These are phyloP conservation scores for Hypoxylon sp. DNA, from an alignment of 2,329 filamentous ascomycete species.

Conservation along the genomic window DNA sequence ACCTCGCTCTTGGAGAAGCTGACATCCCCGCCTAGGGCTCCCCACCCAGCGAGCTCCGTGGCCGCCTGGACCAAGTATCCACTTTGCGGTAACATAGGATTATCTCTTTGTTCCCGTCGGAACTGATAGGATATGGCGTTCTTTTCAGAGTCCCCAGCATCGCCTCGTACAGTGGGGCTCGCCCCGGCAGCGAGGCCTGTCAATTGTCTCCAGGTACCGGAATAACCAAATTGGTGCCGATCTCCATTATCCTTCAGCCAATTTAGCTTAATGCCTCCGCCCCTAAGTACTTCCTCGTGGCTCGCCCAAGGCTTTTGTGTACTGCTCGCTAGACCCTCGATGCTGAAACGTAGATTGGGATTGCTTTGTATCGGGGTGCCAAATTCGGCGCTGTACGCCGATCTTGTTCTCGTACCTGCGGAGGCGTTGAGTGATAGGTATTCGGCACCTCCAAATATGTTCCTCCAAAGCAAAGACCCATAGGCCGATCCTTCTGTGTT, in stretches of 20 bases:
- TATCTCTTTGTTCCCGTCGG: constrained; percentile 84
- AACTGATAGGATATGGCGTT: constrained; percentile 87
- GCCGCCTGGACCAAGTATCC: constrained; percentile 86
- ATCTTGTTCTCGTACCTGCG: constrained; percentile 89
- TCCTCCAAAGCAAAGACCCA: constrained; percentile 87
- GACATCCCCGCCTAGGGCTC: constrained; percentile 87
- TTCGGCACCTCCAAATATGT: constrained; percentile 95
- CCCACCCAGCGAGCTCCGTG: constrained; percentile 89
- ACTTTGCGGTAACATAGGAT: constrained; percentile 84
- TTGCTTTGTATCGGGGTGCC: constrained; percentile 87
- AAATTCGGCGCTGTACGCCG: constrained; percentile 89
- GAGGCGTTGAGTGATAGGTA: constrained; percentile 89
- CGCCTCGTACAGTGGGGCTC: constrained; percentile 83
- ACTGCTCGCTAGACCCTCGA: constrained; percentile 86
- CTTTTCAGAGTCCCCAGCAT: constrained; percentile 93
- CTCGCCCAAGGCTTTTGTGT: constrained; percentile 94
- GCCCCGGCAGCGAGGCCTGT: constrained; percentile 83
- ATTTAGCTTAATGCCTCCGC: constrained; percentile 80
- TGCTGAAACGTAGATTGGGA: constrained; percentile 82
- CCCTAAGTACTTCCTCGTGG: constrained; percentile 90
- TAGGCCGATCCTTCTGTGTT: constrained; percentile 96
- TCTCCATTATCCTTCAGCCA: constrained; percentile 78
- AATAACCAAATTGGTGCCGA: constrained; percentile 84
- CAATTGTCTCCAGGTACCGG: constrained; percentile 87
- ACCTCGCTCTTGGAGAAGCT: constrained; percentile 95